phyloP scores from a whole-genome alignment of 441 rosid species.

The Euphorbia schlechtendalii region DNA sequence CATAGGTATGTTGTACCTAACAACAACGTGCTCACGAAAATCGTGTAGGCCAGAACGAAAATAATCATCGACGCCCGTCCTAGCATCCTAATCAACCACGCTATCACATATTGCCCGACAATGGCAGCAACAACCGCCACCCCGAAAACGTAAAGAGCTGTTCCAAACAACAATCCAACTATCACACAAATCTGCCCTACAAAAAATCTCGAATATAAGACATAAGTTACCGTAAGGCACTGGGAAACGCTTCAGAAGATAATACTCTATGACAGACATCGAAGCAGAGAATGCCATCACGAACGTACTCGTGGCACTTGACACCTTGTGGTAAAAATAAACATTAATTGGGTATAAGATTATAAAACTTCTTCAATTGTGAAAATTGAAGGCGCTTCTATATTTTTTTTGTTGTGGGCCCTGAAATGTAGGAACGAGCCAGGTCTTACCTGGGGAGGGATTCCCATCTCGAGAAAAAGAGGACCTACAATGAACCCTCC shows the following conservation, averaged over 20 bases:
- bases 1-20: too few species aligned
- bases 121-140: conserved; percentile 49
- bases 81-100: conserved; percentile 35
- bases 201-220: not conserved
- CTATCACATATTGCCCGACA: conserved; percentile 44
- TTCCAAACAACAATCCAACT: not conserved
- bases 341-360: too few species aligned
- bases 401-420: too few species aligned
- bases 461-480: conserved; percentile 52
- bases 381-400: too few species aligned
- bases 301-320: conserved; percentile 60
- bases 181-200: not conserved
- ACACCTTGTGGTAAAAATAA: too few species aligned
- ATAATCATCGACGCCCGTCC: conserved; percentile 62
- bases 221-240: conserved; percentile 35
- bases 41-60: conserved; percentile 51
- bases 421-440: too few species aligned
- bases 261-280: conserved; percentile 49
- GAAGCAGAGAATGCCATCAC: conserved; percentile 61
- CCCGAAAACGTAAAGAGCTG: conserved; percentile 43
- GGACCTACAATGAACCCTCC: conserved; percentile 67
- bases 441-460: conserved; percentile 80
- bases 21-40: conserved; percentile 44
- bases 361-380: too few species aligned
- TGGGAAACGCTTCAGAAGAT: conserved; percentile 54